Evolutionary conservation across 352 stramenopile species (phyloP), one percentile per base, ranked within the genome.

Genomic region (Phytophthora citricola): DNA sequence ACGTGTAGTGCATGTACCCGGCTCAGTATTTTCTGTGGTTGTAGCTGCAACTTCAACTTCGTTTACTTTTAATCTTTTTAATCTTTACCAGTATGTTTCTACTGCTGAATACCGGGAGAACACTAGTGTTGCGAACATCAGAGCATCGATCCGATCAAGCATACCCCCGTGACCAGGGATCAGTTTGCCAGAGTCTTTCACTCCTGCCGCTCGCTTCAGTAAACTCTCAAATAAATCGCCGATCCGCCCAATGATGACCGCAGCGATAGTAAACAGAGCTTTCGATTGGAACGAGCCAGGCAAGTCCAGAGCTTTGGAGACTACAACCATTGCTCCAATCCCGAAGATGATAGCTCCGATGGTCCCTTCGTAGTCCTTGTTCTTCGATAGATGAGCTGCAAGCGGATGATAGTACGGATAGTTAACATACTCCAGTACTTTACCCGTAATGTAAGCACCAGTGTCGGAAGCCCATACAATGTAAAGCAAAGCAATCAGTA

Each of bases 331-430:
- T 5, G 94, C 90, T 10, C 78, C 90, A 32, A 97, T 59, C 9
- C 86, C 91, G 17, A 84, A 87, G 2, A 90, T 20, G 5, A 87
- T 61, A 6, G 93, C 95, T 17, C 90, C 92, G 15, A 98, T 44
- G 4, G 96, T 92, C 43, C 96, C 96, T 78, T 99, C 96, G 15
- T 98, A 90, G 36, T 97, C 97, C 69, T 99, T 99, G 81, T 98
- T 98, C 7, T 94, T 95, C 39, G 90, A 98, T 7, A 97, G 66
- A 58, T 94, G 90, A 5, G 90, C 85, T 3, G 95, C 95, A 8
- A 96, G 81, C 1, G 78, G 75, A 17, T 87, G 75, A 32, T 98
- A 88, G 32, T 79, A 74, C 15, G 83, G 83, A 31, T 98, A 86
- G 20, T 97, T 90, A 15, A 80, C 92, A 14, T 84, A 77, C 15